A percentile compares a stretch with the other conserved stretches of the same genome.
These are phyloP conservation scores for Hypericum androsaemum DNA, from an alignment of 345 rosid species.

Conservation along the genomic window DNA sequence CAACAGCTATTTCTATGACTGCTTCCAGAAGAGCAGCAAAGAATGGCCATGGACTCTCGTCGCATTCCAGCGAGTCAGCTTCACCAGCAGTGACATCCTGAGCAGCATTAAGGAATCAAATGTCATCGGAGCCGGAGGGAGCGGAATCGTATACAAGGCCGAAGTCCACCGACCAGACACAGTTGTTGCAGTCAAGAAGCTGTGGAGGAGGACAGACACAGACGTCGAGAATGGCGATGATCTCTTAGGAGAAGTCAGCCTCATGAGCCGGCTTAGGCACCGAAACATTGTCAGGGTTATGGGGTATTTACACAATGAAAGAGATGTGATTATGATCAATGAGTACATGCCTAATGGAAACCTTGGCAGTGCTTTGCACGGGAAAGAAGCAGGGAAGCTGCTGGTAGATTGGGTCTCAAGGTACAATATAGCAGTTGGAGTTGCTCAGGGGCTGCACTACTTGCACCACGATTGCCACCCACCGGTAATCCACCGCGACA, in stretches of 20 bases:
- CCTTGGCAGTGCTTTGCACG: conserved; percentile 69
- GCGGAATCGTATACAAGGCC: conserved; percentile 86
- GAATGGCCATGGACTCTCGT: conserved; percentile 95
- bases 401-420: conserved; percentile 87
- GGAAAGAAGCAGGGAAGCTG: conserved; percentile 45
- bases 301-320: conserved; percentile 80
- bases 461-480: conserved; percentile 83
- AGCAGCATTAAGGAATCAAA: conserved; percentile 69
- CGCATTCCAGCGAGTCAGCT: conserved; percentile 68
- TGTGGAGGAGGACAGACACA: conserved; percentile 72
- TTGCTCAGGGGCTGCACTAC: conserved; percentile 80
- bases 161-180: conserved; percentile 51
- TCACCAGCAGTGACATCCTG: conserved; percentile 64
- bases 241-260: conserved; percentile 57
- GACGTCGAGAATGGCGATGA: conserved; percentile 54
- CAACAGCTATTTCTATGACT: conserved; percentile 39
- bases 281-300: conserved; percentile 67
- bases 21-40: conserved; percentile 41
- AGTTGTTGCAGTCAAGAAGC: conserved; percentile 80
- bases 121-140: conserved; percentile 85
- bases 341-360: conserved; percentile 86
- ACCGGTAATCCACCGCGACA: conserved; percentile 80
- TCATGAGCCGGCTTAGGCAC: conserved; percentile 71
- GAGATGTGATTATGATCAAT: conserved; percentile 62
- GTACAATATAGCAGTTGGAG: conserved; percentile 73